Evolutionary conservation across 2,329 filamentous ascomycete genomes (phyloP).

Genomic region (Diaporthe sp.): DNA sequence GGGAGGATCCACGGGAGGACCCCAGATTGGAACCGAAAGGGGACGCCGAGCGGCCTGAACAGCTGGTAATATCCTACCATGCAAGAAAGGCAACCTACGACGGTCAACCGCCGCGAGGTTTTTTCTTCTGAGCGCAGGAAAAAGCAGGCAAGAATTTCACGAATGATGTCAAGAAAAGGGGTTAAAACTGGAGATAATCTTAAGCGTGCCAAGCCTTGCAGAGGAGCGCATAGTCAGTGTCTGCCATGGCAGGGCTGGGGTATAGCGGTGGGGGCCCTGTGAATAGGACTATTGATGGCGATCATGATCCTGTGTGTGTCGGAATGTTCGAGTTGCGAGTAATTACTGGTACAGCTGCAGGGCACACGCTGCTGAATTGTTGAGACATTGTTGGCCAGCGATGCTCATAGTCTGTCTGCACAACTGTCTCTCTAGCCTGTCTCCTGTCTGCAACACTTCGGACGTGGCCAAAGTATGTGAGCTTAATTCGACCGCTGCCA

Average conservation of each 20-base stretch:
- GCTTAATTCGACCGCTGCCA: conserved; percentile 20
- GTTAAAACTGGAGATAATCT: conserved; percentile 40
- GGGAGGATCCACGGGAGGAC: conserved; percentile 14
- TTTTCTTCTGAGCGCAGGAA: not conserved
- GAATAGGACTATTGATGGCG: conserved; percentile 11
- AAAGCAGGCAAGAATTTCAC: conserved; percentile 27
- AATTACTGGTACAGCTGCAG: conserved; percentile 13
- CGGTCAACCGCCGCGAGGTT: conserved; percentile 6
- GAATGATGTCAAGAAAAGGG: conserved; percentile 38
- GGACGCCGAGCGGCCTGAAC: conserved; percentile 26
- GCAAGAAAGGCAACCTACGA: not conserved
- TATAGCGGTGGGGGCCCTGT: conserved; percentile 10
- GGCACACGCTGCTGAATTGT: not conserved
- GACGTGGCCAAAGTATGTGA: not conserved
- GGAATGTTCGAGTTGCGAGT: conserved; percentile 20
- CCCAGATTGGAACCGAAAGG: conserved; percentile 16
- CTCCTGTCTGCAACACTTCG: no score
- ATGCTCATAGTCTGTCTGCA: not conserved
- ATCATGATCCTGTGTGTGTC: conserved; percentile 31
- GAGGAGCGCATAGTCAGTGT: conserved; percentile 31
- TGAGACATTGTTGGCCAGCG: conserved; percentile 3
- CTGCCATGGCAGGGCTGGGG: conserved; percentile 13
- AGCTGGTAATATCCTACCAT: conserved; percentile 13
- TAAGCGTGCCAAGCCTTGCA: conserved; percentile 23
- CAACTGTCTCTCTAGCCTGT: not conserved